Conservation (phyloP, 2,329 filamentous ascomycete genomes). For the Phyllosticta ampelicida region DNA sequence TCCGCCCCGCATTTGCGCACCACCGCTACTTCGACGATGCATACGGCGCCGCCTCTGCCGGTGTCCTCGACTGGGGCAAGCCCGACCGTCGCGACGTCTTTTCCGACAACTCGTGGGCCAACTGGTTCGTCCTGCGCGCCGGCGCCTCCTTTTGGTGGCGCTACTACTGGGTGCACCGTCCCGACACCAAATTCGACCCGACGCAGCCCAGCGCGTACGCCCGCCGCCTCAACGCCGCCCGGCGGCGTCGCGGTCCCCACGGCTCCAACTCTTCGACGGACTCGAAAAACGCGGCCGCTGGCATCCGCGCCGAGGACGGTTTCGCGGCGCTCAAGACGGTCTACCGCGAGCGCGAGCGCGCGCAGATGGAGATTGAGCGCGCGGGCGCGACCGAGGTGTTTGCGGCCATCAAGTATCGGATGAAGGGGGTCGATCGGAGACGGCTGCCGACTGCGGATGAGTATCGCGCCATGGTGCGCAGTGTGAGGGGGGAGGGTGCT, state of each 20-base stretch:
- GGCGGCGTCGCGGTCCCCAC: neutral
- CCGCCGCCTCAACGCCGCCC: neutral
- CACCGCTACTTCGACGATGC: slow-evolving; percentile 18
- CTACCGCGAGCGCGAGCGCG: neutral
- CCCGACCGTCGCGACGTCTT: slow-evolving; percentile 9
- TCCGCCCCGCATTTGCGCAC: slow-evolving; percentile 20
- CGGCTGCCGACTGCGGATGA: slow-evolving; percentile 5
- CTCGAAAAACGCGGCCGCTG: neutral
- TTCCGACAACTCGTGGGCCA: slow-evolving; percentile 21
- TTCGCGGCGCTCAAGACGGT: slow-evolving; percentile 4
- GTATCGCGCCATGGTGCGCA: slow-evolving; percentile 10
- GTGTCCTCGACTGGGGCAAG: slow-evolving; percentile 16
- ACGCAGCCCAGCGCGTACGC: neutral
- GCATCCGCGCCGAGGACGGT: neutral
- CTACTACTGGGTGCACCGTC: slow-evolving; percentile 19
- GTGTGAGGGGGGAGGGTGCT: slow-evolving; percentile 1
- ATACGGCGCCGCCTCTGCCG: slow-evolving; percentile 15
- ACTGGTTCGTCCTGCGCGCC: slow-evolving; percentile 23
- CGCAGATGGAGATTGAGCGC: slow-evolving; percentile 9
- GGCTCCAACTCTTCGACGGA: neutral
- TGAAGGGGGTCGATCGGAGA: slow-evolving; percentile 1
- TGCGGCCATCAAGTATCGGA: slow-evolving; percentile 2
- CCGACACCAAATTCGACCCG: neutral
- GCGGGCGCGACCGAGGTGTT: slow-evolving; percentile 8
- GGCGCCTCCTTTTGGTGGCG: slow-evolving; percentile 23